Conservation (phyloP, 805 yeast genomes). For the Yarrowia hollandica region DNA sequence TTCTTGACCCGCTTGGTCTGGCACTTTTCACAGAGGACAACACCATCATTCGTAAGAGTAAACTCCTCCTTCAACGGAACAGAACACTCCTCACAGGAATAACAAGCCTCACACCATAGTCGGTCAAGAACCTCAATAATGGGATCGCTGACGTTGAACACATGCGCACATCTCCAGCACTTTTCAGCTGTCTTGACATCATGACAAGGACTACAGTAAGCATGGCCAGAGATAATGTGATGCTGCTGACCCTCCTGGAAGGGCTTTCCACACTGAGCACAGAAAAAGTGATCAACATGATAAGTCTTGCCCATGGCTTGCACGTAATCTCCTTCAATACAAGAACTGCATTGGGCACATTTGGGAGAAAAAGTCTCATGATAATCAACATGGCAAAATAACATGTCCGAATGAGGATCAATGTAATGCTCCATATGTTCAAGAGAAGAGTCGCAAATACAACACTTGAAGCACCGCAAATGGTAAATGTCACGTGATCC, state of each 20-base stretch:
- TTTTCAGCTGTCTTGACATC: slow-evolving; percentile 35
- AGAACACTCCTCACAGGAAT: slow-evolving; percentile 40
- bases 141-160: slow-evolving; percentile 32
- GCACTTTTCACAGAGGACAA: slow-evolving; percentile 38
- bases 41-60: slow-evolving; percentile 40
- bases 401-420: slow-evolving; percentile 22
- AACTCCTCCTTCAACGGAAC: slow-evolving; percentile 38
- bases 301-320: slow-evolving; percentile 38
- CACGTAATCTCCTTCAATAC: slow-evolving; percentile 39
- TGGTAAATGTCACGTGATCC: slow-evolving; percentile 34
- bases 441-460: slow-evolving; percentile 33
- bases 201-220: slow-evolving; percentile 38
- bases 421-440: slow-evolving; percentile 36
- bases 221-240: slow-evolving; percentile 31
- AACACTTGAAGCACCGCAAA: slow-evolving; percentile 35
- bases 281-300: slow-evolving; percentile 41
- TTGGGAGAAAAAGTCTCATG: slow-evolving; percentile 40
- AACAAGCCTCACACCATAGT: slow-evolving; percentile 40
- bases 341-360: slow-evolving; percentile 39
- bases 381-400: slow-evolving; percentile 42
- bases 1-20: slow-evolving; percentile 34
- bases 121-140: slow-evolving; percentile 39
- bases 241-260: slow-evolving; percentile 31
- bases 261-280: slow-evolving; percentile 39
- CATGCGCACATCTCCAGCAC: slow-evolving; percentile 41